These are phyloP conservation scores for Fusarium sp. DNA, from an alignment of 2,329 filamentous ascomycete genomes.

Conservation along the genomic window DNA sequence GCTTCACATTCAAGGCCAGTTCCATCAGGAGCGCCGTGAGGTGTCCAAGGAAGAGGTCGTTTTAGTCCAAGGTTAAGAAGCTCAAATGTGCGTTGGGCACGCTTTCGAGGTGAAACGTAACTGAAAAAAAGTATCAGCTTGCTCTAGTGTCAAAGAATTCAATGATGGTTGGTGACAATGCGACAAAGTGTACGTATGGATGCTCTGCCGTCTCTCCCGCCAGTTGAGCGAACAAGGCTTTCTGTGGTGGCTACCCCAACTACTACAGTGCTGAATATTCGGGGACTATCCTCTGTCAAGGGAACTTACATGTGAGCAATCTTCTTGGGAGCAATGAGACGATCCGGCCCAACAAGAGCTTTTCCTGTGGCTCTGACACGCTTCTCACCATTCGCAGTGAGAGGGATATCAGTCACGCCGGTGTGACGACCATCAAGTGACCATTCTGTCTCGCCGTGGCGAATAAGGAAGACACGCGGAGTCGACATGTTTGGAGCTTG, in stretches of 20 bases:
- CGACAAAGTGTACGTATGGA: background rate
- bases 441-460: constrained; percentile 97
- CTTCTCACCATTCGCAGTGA: constrained; percentile 85
- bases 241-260: background rate
- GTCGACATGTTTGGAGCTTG: constrained; percentile 55
- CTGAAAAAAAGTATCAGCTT: constrained; percentile 52
- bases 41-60: constrained; percentile 78
- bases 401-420: constrained; percentile 84
- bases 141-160: background rate
- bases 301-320: constrained; percentile 81
- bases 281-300: background rate
- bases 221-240: background rate
- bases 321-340: constrained; percentile 85
- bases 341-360: constrained; percentile 85
- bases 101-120: constrained; percentile 87
- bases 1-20: constrained; percentile 66
- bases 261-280: background rate
- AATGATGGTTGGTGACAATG: background rate
- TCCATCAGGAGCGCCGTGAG: constrained; percentile 56
- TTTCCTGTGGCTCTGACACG: constrained; percentile 81
- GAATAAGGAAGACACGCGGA: constrained; percentile 83
- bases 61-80: constrained; percentile 80
- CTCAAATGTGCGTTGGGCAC: constrained; percentile 91
- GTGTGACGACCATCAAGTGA: constrained; percentile 89
- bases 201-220: background rate